phyloP scores from a whole-genome alignment of 192 early-diverging fungal species.

The Rhizophagus clarus region DNA sequence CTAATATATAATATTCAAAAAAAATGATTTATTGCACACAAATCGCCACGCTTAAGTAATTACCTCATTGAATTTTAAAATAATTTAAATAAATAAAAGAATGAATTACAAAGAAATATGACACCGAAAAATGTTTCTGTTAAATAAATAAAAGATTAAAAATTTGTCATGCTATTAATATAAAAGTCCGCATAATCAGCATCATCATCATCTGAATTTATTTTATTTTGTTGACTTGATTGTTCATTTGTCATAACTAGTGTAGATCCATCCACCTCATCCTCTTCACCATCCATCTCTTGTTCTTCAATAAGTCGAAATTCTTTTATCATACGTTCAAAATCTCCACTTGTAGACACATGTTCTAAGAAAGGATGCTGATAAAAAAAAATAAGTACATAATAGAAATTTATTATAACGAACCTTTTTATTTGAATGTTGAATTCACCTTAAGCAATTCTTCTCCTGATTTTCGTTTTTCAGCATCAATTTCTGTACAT shows the following conservation, averaged over 20 bases:
- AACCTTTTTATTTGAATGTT: conserved; percentile 42
- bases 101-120: too few relatives aligned
- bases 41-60: not conserved
- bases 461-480: conserved; percentile 68
- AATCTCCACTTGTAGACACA: not conserved
- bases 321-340: conserved; percentile 11
- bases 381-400: not conserved
- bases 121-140: not conserved
- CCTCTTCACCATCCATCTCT: not conserved
- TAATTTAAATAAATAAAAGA: too few relatives aligned
- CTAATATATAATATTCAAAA: not conserved
- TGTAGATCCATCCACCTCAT: not conserved
- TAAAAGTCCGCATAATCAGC: not conserved
- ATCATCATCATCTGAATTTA: too few relatives aligned
- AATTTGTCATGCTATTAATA: not conserved
- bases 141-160: not conserved
- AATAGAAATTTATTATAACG: conserved; percentile 60
- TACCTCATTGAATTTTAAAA: too few relatives aligned
- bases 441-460: conserved; percentile 62
- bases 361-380: conserved; percentile 51
- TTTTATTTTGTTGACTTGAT: not conserved
- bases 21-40: not conserved
- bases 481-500: conserved; percentile 72
- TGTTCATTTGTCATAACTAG: not conserved
- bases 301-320: not conserved